Conservation (phyloP, 306 rosid species). For the Neltuma alba region DNA sequence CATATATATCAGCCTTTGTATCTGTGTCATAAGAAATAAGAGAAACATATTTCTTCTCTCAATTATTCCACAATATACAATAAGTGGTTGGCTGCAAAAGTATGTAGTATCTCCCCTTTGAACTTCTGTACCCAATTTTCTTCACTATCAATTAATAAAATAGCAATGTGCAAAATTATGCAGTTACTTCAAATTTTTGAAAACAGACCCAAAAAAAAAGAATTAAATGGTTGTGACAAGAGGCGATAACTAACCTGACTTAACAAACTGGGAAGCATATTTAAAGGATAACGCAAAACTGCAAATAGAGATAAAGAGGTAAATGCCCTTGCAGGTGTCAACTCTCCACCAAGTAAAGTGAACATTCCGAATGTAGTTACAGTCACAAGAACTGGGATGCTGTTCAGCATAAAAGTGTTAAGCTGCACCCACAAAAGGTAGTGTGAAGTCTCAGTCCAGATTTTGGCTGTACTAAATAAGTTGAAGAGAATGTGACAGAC, state of each 20-base stretch:
- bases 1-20: too few species aligned
- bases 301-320: constrained; percentile 86
- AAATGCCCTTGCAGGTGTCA: constrained; percentile 92
- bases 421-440: constrained; percentile 52
- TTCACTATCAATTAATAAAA: not conserved
- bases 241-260: constrained; percentile 66
- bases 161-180: not conserved
- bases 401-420: constrained; percentile 67
- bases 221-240: not conserved
- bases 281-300: constrained; percentile 72
- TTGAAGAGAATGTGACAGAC: constrained; percentile 10
- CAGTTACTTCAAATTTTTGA: not conserved
- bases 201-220: not conserved
- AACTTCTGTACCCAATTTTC: not conserved
- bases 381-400: constrained; percentile 85
- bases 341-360: constrained; percentile 80
- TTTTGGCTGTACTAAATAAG: constrained; percentile 1
- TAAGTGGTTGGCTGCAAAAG: not conserved
- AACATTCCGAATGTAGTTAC: constrained; percentile 74
- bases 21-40: too few species aligned
- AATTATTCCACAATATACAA: too few species aligned
- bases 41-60: too few species aligned
- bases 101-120: not conserved
- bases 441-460: constrained; percentile 30
- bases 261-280: constrained; percentile 73